Conservation (phyloP, 169 alveolate genomes). For the Plasmodium vivax region DNA sequence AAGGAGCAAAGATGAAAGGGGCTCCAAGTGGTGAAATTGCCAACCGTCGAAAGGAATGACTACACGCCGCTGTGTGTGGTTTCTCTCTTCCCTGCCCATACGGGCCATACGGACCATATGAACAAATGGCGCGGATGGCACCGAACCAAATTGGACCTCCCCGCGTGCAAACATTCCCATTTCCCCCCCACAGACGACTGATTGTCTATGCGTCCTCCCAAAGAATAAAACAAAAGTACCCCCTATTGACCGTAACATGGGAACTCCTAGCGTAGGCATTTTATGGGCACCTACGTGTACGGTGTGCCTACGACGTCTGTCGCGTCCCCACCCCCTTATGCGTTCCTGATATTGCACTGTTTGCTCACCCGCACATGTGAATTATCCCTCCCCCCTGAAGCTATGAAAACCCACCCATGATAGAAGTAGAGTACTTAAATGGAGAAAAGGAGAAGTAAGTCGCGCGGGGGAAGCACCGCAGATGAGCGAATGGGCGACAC, state of each 20-base stretch:
- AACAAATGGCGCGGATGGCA: neutral
- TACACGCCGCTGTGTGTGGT: neutral
- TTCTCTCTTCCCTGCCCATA: neutral
- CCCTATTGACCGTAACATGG: constrained; percentile 84
- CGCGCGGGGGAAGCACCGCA: neutral
- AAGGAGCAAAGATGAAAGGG: neutral
- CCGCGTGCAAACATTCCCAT: neutral
- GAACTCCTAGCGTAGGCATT: constrained; percentile 80
- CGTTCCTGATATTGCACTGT: neutral
- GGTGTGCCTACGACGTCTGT: neutral
- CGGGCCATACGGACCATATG: neutral
- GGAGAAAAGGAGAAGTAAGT: constrained; percentile 14
- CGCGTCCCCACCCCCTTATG: neutral
- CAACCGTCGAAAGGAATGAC: neutral
- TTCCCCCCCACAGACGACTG: constrained; percentile 74
- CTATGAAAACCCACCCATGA: constrained; percentile 71
- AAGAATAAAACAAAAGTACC: constrained; percentile 79
- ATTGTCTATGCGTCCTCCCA: constrained; percentile 83
- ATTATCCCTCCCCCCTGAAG: neutral
- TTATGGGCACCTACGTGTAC: neutral
- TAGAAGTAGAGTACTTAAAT: constrained; percentile 60
- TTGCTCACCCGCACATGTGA: neutral
- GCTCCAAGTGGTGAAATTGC: neutral
- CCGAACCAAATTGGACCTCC: neutral
- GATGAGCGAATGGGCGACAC: neutral